Evolutionary conservation across 257 asterid genomes (phyloP).

Genomic region (Gardenia jasminoides): DNA sequence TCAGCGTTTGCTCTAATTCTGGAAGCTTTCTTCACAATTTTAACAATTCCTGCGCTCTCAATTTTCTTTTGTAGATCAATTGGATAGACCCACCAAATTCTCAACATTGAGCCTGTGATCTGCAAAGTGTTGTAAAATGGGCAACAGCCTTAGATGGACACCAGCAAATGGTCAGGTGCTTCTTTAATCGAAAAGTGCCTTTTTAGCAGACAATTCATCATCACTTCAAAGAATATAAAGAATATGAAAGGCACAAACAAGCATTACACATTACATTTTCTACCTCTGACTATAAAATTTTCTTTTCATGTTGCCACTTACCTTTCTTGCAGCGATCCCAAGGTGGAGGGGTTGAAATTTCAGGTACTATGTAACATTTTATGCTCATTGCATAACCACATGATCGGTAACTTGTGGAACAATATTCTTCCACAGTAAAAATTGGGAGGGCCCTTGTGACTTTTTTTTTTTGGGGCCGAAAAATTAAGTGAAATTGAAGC

Average conservation of each 20-base stretch:
- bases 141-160: conserved; percentile 13
- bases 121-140: conserved; percentile 4
- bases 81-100: conserved; percentile 1
- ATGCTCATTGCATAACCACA: too few species aligned
- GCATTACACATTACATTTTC: not conserved
- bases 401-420: too few species aligned
- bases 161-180: conserved; percentile 15
- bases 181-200: conserved; percentile 12
- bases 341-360: not conserved
- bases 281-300: not conserved
- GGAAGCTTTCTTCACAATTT: not conserved
- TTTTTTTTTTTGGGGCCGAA: too few species aligned
- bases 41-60: not conserved
- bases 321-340: not conserved
- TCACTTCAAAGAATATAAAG: conserved; percentile 18
- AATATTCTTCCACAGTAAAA: too few species aligned
- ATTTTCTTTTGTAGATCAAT: not conserved
- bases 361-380: not conserved
- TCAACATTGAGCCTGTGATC: not conserved
- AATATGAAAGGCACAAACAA: not conserved
- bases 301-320: not conserved
- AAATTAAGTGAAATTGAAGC: too few species aligned
- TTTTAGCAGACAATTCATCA: conserved; percentile 18
- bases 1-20: not conserved
- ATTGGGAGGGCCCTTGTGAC: too few species aligned